phyloP scores from a whole-genome alignment of 2,329 filamentous ascomycete genomes.

The Cadophora sp. region DNA sequence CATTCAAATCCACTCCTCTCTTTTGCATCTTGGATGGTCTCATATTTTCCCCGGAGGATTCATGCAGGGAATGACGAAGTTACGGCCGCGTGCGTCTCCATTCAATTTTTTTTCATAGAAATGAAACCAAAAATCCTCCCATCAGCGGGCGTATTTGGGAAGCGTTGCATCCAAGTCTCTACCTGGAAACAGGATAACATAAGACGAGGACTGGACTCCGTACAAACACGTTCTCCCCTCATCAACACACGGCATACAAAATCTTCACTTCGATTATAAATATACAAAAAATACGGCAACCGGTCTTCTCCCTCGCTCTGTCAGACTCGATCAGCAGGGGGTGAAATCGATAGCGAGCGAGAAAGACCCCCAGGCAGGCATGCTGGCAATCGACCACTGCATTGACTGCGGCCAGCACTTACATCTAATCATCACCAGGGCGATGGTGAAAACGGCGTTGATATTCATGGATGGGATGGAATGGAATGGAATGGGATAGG shows the following conservation, averaged over 20 bases:
- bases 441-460: constrained; percentile 3
- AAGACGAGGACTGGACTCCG: neutral
- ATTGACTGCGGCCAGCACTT: neutral
- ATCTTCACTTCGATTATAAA: neutral
- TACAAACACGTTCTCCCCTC: neutral
- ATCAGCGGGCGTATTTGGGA: neutral
- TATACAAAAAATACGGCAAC: neutral
- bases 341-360: neutral
- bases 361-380: neutral
- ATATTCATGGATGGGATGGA: neutral
- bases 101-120: neutral
- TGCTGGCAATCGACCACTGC: neutral
- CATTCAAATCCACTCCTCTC: neutral
- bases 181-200: too few relatives aligned
- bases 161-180: neutral
- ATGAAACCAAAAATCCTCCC: neutral
- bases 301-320: neutral
- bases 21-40: neutral
- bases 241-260: constrained; percentile 2
- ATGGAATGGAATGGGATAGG: neutral
- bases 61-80: neutral
- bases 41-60: neutral
- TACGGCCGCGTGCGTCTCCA: neutral
- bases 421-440: neutral
- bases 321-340: neutral